phyloP scores from a whole-genome alignment of 106 monocot species.

The Acanthochlamys bracteata region DNA sequence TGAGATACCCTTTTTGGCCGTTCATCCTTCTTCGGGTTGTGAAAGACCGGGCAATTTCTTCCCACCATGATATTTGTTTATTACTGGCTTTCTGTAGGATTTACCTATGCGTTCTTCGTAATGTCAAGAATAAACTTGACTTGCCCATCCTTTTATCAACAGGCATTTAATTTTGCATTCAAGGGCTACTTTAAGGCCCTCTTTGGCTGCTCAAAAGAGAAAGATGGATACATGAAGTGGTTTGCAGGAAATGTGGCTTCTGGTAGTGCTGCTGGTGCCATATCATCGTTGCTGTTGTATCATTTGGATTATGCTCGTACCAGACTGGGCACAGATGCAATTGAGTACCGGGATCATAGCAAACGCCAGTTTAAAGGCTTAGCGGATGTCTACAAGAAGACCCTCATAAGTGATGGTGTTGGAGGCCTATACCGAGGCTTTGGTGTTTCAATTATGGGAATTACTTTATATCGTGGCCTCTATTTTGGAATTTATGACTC shows the following conservation, averaged over 20 bases:
- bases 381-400: slow-evolving; percentile 81
- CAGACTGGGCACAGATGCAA: slow-evolving; percentile 69
- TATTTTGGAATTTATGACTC: slow-evolving; percentile 95
- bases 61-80: not conserved
- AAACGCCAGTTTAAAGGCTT: slow-evolving; percentile 71
- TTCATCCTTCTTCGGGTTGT: not conserved
- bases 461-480: slow-evolving; percentile 84
- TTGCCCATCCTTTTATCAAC: not conserved
- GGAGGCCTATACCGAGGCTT: slow-evolving; percentile 85
- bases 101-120: not conserved
- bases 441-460: slow-evolving; percentile 75
- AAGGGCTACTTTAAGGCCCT: slow-evolving; percentile 71
- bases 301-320: slow-evolving; percentile 94
- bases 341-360: slow-evolving; percentile 33
- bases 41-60: not conserved
- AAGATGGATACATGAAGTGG: slow-evolving; percentile 64
- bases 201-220: slow-evolving; percentile 70
- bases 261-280: slow-evolving; percentile 88
- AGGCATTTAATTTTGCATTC: slow-evolving; percentile 97
- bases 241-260: slow-evolving; percentile 79
- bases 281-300: slow-evolving; percentile 68
- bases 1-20: not conserved
- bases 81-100: not conserved
- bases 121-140: not conserved
- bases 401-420: slow-evolving; percentile 70